These are phyloP conservation scores for Aspergillus neotritici DNA, from an alignment of 2,329 filamentous ascomycete genomes.

Conservation along the genomic window DNA sequence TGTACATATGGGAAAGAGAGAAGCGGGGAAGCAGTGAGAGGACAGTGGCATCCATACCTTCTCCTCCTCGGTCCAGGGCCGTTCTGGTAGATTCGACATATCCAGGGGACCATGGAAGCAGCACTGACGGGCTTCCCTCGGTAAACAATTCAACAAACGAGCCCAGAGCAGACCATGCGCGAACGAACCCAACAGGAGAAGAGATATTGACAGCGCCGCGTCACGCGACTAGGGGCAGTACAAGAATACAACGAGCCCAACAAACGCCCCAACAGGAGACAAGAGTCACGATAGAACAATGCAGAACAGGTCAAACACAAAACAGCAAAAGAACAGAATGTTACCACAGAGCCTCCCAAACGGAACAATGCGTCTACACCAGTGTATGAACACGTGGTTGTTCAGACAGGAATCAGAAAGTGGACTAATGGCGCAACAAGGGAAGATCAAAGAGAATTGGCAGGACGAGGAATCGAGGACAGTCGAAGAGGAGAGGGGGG, in stretches of 20 bases:
- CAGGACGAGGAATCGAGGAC: conserved; percentile 8
- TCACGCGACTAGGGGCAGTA: conserved; percentile 12
- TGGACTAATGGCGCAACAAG: conserved; percentile 12
- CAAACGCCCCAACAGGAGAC: conserved; percentile 8
- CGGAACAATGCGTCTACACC: conserved; percentile 23
- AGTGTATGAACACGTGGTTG: conserved; percentile 22
- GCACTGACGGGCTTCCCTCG: conserved; percentile 10
- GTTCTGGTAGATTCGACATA: conserved; percentile 41
- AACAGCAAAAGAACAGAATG: conserved; percentile 15
- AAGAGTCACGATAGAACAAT: conserved; percentile 10
- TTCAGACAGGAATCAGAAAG: conserved; percentile 15
- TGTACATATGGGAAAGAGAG: not conserved
- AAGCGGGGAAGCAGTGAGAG: not conserved
- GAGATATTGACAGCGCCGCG: conserved; percentile 13
- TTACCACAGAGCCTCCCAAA: conserved; percentile 29
- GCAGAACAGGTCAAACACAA: conserved; percentile 11
- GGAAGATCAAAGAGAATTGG: conserved; percentile 7
- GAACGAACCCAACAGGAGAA: conserved; percentile 6
- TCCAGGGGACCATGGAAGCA: conserved; percentile 35
- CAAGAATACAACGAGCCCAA: conserved; percentile 5
- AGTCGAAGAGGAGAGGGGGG: conserved; percentile 9
- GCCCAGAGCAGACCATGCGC: conserved; percentile 5
- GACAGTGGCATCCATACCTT: conserved; percentile 31
- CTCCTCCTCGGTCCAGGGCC: conserved; percentile 42
- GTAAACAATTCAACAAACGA: conserved; percentile 5